Evolutionary conservation across 2,329 filamentous ascomycete genomes (phyloP).

Genomic region (Neoscytalidium dimidiatum): DNA sequence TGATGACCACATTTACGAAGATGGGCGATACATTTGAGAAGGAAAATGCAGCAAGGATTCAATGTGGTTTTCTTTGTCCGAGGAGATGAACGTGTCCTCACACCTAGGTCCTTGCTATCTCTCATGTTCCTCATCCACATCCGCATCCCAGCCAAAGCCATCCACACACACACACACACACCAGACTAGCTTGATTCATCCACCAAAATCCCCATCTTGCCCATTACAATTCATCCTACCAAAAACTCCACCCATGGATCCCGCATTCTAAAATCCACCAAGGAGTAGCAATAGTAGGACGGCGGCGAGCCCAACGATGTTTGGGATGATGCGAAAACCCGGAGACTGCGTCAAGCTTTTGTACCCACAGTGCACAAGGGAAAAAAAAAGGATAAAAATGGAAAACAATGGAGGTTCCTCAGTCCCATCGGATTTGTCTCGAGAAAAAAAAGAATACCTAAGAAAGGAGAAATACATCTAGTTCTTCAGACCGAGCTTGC

Average conservation of each 20-base stretch:
- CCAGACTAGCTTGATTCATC: too few relatives aligned
- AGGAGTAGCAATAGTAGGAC: neutral
- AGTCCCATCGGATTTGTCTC: neutral
- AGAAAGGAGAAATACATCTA: constrained; percentile 29
- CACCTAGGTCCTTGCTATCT: too few relatives aligned
- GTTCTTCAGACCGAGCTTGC: constrained; percentile 58
- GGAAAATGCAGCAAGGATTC: too few relatives aligned
- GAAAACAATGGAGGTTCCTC: neutral
- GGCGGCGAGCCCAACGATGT: neutral
- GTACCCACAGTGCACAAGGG: neutral
- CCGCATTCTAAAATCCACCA: neutral
- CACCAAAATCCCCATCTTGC: neutral
- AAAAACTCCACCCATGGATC: constrained; percentile 3
- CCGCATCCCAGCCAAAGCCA: too few relatives aligned
- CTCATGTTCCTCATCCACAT: too few relatives aligned
- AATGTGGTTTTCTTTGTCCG: too few relatives aligned
- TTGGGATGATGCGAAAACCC: neutral
- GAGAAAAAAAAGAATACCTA: neutral
- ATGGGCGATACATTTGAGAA: too few relatives aligned
- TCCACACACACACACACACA: too few relatives aligned
- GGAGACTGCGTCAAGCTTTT: neutral
- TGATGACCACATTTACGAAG: too few relatives aligned
- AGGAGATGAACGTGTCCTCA: too few relatives aligned
- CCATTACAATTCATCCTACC: neutral
- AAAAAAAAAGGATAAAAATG: neutral